Base-by-base conservation (phyloP, 768 basidiomycete species). In the Floccularia luteovirens region DNA sequence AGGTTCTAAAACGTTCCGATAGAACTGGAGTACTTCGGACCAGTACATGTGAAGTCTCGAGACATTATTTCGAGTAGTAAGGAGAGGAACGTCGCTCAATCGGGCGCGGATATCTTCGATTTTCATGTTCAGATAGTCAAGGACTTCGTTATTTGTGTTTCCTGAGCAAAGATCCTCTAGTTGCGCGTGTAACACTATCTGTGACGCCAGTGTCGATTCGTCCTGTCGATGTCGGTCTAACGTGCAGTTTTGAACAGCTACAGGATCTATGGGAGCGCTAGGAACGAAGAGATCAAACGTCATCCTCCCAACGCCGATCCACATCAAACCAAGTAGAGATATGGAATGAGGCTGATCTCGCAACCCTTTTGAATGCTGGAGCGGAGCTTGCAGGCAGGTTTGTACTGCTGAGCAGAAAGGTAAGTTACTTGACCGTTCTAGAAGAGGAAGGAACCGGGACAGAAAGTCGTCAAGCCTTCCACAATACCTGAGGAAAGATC, bases 201-300 rank as follows among this genome's bases (percentile, higher is more conserved):
- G 77, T 2, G 60, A 58, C 3, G 52, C 45, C 2, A 87, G 47
- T 19, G 63, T 49, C 1, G 54, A 47, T 23, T 62, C 48, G 39
- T 77, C 67, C 36, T 65, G 51, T 21, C 54, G 51, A 54, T 70
- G 66, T 21, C 79, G 75, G 22, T 63, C 56, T 1, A 52, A 51
- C 0, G 64, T 61, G 35, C 64, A 72, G 37, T 64, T 69, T 39
- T 78, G 69, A 24, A 81, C 71, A 17, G 78, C 79, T 5, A 82
- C 79, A 20, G 96, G 96, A 56, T 99, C 96, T 36, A 97, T 61
- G 2, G 93, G 90, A 1, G 76, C 63, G 55, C 90, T 74, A 0
- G 96, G 91, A 27, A 98, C 68, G 52, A 83, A 82, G 14, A 93
- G 70, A 3, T 81, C 67, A 17, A 90, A 55, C 19, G 92, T 58